phyloP scores from a whole-genome alignment of 805 yeast genomes.

The Tetrapisispora taiwanensis region DNA sequence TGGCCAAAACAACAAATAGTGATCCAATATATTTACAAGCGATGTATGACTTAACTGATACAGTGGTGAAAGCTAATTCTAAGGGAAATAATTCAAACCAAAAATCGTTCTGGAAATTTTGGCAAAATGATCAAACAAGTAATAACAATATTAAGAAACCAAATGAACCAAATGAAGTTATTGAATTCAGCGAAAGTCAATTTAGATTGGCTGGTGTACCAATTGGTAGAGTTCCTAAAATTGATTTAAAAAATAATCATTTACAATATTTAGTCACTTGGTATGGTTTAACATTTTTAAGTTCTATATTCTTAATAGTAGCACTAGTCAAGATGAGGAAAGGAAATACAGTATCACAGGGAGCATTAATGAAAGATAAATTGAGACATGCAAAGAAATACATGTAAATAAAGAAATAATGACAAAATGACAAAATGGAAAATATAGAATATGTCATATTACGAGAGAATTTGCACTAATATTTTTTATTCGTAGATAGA shows the following conservation, averaged over 20 bases:
- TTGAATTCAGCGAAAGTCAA: constrained; percentile 45
- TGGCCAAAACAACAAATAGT: constrained; percentile 52
- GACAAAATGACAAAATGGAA: not conserved
- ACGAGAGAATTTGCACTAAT: too few species aligned
- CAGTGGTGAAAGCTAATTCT: constrained; percentile 21
- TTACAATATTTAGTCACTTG: constrained; percentile 88
- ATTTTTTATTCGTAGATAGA: too few species aligned
- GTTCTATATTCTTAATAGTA: constrained; percentile 53
- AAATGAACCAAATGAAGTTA: constrained; percentile 2
- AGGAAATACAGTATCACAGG: constrained; percentile 24
- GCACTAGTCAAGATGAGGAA: constrained; percentile 36
- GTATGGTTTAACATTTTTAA: constrained; percentile 77
- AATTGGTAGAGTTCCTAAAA: constrained; percentile 69
- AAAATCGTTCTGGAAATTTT: constrained; percentile 23
- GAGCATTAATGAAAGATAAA: constrained; percentile 33
- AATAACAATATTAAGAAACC: too few species aligned
- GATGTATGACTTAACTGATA: constrained; percentile 55
- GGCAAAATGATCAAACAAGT: constrained; percentile 10
- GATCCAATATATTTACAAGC: constrained; percentile 72
- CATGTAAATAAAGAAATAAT: constrained; percentile 19
- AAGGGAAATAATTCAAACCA: not conserved
- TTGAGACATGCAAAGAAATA: constrained; percentile 39
- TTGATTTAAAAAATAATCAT: constrained; percentile 80
- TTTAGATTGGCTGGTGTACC: constrained; percentile 81
- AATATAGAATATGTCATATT: too few species aligned